A percentile compares a stretch with the other conserved stretches of the same genome.
Evolutionary conservation across 768 basidiomycete species (phyloP).

Genomic region (Amanita rubescens): DNA sequence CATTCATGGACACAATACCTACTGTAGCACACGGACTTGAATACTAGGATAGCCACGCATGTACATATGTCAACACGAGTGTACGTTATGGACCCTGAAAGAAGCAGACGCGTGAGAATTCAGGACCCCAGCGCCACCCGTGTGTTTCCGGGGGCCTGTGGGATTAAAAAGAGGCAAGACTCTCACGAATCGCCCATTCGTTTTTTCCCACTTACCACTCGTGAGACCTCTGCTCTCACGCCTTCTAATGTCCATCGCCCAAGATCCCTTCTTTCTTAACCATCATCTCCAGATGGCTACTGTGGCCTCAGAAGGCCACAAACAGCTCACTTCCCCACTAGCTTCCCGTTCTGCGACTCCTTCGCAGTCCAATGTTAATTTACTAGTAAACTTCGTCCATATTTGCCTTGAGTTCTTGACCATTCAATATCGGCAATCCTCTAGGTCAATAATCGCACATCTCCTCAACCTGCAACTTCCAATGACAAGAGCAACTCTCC

Average conservation of each 20-base stretch:
- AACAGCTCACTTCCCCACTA: constrained; percentile 12
- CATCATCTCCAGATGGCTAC: constrained; percentile 36
- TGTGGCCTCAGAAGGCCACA: constrained; percentile 14
- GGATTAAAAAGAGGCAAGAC: constrained; percentile 15
- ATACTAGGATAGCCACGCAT: constrained; percentile 4
- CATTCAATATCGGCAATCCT: constrained; percentile 6
- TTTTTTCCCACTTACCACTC: constrained; percentile 32
- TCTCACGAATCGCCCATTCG: constrained; percentile 12
- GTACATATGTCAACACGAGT: constrained; percentile 7
- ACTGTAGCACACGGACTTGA: background rate
- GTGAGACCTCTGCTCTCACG: constrained; percentile 40
- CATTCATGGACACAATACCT: constrained; percentile 3
- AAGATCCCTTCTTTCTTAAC: constrained; percentile 40
- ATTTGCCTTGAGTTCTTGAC: constrained; percentile 12
- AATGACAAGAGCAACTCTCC: constrained; percentile 7
- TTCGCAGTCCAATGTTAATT: constrained; percentile 17
- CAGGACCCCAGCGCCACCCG: constrained; percentile 4
- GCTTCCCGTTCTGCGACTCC: constrained; percentile 15
- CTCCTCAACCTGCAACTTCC: constrained; percentile 8
- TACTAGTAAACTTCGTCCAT: constrained; percentile 23
- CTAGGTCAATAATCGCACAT: constrained; percentile 9
- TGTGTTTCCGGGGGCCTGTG: constrained; percentile 13
- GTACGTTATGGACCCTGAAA: constrained; percentile 5
- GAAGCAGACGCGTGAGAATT: constrained; percentile 4
- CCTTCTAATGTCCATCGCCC: constrained; percentile 35